Conservation (phyloP, 352 stramenopile species). For the Globisporangium paddicum region DNA sequence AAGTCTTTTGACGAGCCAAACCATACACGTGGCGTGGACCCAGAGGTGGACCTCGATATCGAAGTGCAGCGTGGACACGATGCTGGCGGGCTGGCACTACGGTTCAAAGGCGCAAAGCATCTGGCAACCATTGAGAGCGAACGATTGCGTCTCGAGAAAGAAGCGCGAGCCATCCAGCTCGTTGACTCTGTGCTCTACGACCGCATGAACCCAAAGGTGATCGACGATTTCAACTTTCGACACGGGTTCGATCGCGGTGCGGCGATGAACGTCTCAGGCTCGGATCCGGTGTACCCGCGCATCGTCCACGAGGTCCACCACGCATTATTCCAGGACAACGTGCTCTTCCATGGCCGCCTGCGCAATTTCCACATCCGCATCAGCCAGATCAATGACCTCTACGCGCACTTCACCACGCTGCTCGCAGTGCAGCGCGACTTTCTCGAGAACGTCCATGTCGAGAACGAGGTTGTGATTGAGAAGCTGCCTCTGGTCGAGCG, state of each 20-base stretch:
- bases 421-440: constrained; percentile 48
- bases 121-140: constrained; percentile 51
- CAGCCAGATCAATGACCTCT: constrained; percentile 41
- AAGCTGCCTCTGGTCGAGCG: constrained; percentile 55
- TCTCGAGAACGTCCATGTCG: constrained; percentile 32
- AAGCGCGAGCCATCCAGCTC: constrained; percentile 46
- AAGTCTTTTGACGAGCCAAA: constrained; percentile 49
- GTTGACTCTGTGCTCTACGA: constrained; percentile 57
- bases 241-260: constrained; percentile 48
- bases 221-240: constrained; percentile 68
- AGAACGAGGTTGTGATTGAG: constrained; percentile 43
- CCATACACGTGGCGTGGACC: constrained; percentile 39
- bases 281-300: constrained; percentile 43
- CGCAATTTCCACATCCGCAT: constrained; percentile 68
- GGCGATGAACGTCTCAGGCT: constrained; percentile 21
- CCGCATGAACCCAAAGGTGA: constrained; percentile 46
- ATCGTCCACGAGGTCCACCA: constrained; percentile 46
- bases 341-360: constrained; percentile 64
- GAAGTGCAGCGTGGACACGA: constrained; percentile 40
- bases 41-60: constrained; percentile 45
- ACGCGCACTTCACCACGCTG: constrained; percentile 28
- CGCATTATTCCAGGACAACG: constrained; percentile 52
- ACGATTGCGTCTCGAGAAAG: constrained; percentile 65
- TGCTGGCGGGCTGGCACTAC: constrained; percentile 31
- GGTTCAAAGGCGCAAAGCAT: constrained; percentile 31